Evolutionary conservation across 2,329 filamentous ascomycete genomes (phyloP), one percentile per base, ranked within the genome.

Genomic region (Gnomoniopsis smithogilvyi): DNA sequence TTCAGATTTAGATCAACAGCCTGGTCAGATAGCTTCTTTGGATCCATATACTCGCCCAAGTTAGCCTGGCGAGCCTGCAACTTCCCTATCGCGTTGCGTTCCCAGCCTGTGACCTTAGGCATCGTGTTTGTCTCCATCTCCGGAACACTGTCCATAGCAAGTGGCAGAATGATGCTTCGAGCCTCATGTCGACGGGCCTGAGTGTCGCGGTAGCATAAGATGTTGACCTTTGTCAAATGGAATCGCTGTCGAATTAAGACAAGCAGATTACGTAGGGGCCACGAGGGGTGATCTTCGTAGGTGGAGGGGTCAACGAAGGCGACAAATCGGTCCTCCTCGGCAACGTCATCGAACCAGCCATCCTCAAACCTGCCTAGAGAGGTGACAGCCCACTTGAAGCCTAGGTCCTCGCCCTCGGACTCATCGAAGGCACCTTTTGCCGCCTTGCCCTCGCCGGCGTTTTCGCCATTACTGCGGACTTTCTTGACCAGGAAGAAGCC

Each of bases 401-500:
- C 83, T 19, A 90, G 74, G 10, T 77, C 76, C 33, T 82, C 76
- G 11, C 74, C 73, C 1, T 78, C 74, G 1, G 79, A 79, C 26
- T 82, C 79, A 26, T 82, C 79, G 0, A 82, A 77, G n/a, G 77
- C 78, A n/a, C 79, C 76, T 52, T 61, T 62, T 12, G 74, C 68
- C 43, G 73, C 70, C 45, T 65, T 55, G 51, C 68, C 66, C 52
- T 70, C 68, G 26, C 43, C 34, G 33, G 12, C 3, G 3, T 41
- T 41, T 3, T 46, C 19, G 43, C 15, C 19, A 3, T 46, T 46
- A 24, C 73, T 73, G 1, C 78, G 80, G 26, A 88, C 76, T 67
- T 88, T 91, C 75, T 96, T 96, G 8, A 88, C 93, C n/a, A 99
- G 78, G 73, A 99, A 99, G 76, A 98, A 99, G 11, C 95, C 95